These are phyloP conservation scores for Aureobasidium mangrovei DNA, from an alignment of 2,329 filamentous ascomycete species.

Conservation along the genomic window DNA sequence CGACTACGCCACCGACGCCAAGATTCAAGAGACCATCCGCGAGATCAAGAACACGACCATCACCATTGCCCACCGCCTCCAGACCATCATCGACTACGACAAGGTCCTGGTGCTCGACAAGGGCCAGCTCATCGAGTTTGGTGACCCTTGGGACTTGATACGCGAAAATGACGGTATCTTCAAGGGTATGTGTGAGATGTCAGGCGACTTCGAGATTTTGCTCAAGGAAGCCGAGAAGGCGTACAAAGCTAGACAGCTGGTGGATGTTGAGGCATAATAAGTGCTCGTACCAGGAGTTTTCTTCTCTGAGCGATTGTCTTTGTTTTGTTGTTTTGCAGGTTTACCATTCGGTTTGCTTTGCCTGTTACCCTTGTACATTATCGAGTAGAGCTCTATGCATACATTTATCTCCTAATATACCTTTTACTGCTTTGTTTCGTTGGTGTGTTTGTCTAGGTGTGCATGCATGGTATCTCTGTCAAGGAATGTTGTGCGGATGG, in stretches of 20 bases:
- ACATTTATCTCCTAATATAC: too few relatives aligned
- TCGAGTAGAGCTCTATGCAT: too few relatives aligned
- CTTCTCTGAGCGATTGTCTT: background rate
- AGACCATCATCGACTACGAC: conserved; percentile 97
- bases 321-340: background rate
- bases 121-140: conserved; percentile 78
- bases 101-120: conserved; percentile 92
- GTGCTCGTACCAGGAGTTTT: background rate
- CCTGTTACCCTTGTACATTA: background rate
- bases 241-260: conserved; percentile 33
- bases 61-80: conserved; percentile 89
- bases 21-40: conserved; percentile 95
- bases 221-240: conserved; percentile 48
- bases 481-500: too few relatives aligned
- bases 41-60: conserved; percentile 86
- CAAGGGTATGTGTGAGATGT: conserved; percentile 60
- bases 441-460: too few relatives aligned
- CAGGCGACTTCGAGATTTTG: conserved; percentile 52
- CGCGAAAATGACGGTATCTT: conserved; percentile 60
- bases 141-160: conserved; percentile 77
- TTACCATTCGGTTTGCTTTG: background rate
- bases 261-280: conserved; percentile 24
- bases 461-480: too few relatives aligned
- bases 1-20: conserved; percentile 89
- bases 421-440: too few relatives aligned